Base-by-base conservation (phyloP, 441 rosid genomes). In the Melastoma candidum region DNA sequence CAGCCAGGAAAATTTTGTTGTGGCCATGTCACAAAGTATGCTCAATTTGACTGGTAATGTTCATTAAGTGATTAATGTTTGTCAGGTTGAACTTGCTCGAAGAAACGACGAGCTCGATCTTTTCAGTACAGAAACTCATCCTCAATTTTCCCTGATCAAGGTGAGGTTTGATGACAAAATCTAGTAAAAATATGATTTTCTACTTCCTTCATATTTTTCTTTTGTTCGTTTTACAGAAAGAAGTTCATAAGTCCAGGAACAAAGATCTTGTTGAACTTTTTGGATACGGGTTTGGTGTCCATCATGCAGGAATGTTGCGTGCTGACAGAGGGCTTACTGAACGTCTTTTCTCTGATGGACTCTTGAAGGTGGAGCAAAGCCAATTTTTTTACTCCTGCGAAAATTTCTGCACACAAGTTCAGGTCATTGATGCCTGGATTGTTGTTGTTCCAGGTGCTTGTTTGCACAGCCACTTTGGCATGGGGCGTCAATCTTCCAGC, bases 401-500 rank as follows among this genome's bases (percentile, higher is more conserved):
- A 5, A 2, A 8, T 46, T 12, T 13, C 29, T 6, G 25, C 24
- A 41, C 29, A 24, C 41, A 11, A 22, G 44, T 39, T 55, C 44
- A 51, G 51, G n/a, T 29, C 36, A 48, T 43, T 51, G 58, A 60
- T 47, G 56, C 22, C 49, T 47, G 12, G 49, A 26, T 65, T 58
- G 64, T 57, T 71, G 56, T 59, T 54, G 47, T 63, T 75, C 58
- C 77, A 93, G 98, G 92, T 88, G 58, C 95, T 93, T 68, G 95
- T 93, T 71, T 93, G 98, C 77, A 88, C 98, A 32, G 97, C 98
- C 74, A 93, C 98, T 68, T 77, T 93, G 74, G 97, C 98, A 12
- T 93, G 98, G 98, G 98, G 98, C 62, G 98, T 93, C 52, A 93
- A 93, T 77, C 75, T 93, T 56, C 98, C 98, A 50, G 98, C 98